phyloP scores from a whole-genome alignment of 331 rosid species.

The Spiraea crenata region DNA sequence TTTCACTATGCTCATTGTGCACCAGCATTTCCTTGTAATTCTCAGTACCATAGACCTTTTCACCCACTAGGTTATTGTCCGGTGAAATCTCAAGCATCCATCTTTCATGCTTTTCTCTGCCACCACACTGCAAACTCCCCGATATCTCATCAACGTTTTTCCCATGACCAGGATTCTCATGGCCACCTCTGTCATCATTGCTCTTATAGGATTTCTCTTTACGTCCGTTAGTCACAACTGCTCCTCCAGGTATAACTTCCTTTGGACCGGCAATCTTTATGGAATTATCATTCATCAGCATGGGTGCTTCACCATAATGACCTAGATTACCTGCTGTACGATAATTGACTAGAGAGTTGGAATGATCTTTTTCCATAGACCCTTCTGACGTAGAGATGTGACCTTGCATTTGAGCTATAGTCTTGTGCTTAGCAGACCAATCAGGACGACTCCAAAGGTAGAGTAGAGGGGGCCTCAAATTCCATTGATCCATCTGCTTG shows the following conservation, averaged over 20 bases:
- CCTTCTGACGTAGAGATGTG: conserved; percentile 34
- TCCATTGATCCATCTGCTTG: conserved; percentile 82
- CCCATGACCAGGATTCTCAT: conserved; percentile 15
- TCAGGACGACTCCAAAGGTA: conserved; percentile 78
- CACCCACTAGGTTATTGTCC: conserved; percentile 22
- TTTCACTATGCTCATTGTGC: conserved; percentile 21
- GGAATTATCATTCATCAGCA: conserved; percentile 10
- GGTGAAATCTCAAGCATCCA: conserved; percentile 18
- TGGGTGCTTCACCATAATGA: conserved; percentile 17
- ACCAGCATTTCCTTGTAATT: conserved; percentile 21
- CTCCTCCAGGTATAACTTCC: conserved; percentile 24
- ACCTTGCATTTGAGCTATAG: conserved; percentile 55
- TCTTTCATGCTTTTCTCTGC: conserved; percentile 23
- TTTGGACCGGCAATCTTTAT: conserved; percentile 24
- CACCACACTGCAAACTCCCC: conserved; percentile 27
- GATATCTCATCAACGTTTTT: conserved; percentile 26
- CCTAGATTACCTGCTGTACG: conserved; percentile 15
- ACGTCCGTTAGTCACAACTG: conserved; percentile 18
- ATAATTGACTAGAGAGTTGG: conserved; percentile 20
- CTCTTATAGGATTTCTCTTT: conserved; percentile 21
- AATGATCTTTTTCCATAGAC: conserved; percentile 24
- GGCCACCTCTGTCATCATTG: conserved; percentile 30
- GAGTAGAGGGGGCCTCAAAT: conserved; percentile 55
- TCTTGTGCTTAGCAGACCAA: conserved; percentile 51
- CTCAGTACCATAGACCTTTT: conserved; percentile 23